A percentile compares a stretch with the other conserved stretches of the same genome.
phyloP scores from a whole-genome alignment of 2,329 filamentous ascomycete genomes.

The Metarhizium humberi region DNA sequence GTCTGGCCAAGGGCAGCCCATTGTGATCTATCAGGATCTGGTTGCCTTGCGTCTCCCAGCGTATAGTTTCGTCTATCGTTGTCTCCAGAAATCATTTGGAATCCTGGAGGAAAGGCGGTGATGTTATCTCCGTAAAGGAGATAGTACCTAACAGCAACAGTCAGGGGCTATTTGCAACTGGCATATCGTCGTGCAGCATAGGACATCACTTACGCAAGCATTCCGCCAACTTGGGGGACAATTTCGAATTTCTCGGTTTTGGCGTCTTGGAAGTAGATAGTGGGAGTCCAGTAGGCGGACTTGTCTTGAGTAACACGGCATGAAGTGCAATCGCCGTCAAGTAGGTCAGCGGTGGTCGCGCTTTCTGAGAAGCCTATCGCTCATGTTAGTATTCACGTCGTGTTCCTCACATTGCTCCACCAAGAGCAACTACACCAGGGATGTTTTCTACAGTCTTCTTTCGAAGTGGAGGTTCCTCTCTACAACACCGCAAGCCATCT shows the following conservation, averaged over 20 bases:
- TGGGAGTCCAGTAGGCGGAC: slow-evolving; percentile 82
- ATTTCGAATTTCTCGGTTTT: slow-evolving; percentile 56
- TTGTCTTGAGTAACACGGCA: slow-evolving; percentile 73
- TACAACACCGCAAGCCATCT: neutral
- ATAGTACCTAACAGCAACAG: slow-evolving; percentile 58
- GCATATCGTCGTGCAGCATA: neutral
- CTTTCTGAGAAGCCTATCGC: slow-evolving; percentile 52
- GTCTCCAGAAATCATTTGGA: slow-evolving; percentile 76
- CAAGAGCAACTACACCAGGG: no score
- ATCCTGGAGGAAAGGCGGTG: slow-evolving; percentile 64
- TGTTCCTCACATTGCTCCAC: neutral
- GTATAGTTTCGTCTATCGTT: slow-evolving; percentile 59
- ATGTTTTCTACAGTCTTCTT: no score
- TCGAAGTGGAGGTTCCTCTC: neutral
- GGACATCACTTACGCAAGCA: slow-evolving; percentile 63
- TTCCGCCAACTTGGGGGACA: slow-evolving; percentile 68
- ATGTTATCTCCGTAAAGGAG: slow-evolving; percentile 60
- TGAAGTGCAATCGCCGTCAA: slow-evolving; percentile 62
- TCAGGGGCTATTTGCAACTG: neutral
- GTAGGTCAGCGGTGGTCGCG: slow-evolving; percentile 48
- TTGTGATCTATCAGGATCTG: slow-evolving; percentile 55
- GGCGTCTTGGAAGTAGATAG: slow-evolving; percentile 64
- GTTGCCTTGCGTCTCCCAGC: slow-evolving; percentile 55
- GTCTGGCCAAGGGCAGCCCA: slow-evolving; percentile 60
- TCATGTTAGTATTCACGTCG: neutral